Conservation (phyloP, 495 filamentous ascomycete species). For the Pyrenopolyporus hunteri region DNA sequence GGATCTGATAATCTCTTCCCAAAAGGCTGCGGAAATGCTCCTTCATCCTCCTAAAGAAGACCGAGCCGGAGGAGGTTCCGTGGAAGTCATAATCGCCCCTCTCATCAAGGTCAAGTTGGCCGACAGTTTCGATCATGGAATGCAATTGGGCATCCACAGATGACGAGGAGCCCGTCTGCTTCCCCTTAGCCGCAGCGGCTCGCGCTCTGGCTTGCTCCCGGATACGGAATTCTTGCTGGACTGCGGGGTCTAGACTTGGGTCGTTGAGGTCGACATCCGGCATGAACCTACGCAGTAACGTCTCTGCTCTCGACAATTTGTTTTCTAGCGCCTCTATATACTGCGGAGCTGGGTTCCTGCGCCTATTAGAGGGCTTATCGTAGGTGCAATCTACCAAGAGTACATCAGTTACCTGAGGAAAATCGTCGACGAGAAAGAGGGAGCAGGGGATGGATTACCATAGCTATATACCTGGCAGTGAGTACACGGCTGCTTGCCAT, state of each 20-base stretch:
- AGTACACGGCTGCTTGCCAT: conserved; percentile 96
- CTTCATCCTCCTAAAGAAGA: conserved; percentile 83
- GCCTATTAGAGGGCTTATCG: conserved; percentile 94
- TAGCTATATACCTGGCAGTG: conserved; percentile 99
- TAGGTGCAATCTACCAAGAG: conserved; percentile 83
- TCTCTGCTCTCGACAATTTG: conserved; percentile 82
- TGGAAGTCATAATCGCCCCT: conserved; percentile 93
- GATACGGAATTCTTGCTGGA: conserved; percentile 63
- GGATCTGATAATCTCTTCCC: conserved; percentile 57
- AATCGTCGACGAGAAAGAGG: conserved; percentile 1
- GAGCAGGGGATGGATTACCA: conserved; percentile 63
- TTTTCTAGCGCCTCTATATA: conserved; percentile 92
- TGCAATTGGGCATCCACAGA: conserved; percentile 74
- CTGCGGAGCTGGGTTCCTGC: conserved; percentile 92
- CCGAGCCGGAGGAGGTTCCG: conserved; percentile 88
- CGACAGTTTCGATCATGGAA: conserved; percentile 93
- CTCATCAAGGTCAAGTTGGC: conserved; percentile 89
- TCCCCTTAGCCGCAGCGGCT: conserved; percentile 44
- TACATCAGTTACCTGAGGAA: conserved; percentile 43
- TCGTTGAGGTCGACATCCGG: conserved; percentile 87
- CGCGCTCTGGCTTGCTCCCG: conserved; percentile 51
- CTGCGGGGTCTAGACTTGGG: conserved; percentile 73
- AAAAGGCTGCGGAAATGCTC: conserved; percentile 77
- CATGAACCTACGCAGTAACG: conserved; percentile 76
- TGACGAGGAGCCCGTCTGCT: conserved; percentile 46